Conservation (phyloP, 2,329 filamentous ascomycete species). For the Claviceps sp. region DNA sequence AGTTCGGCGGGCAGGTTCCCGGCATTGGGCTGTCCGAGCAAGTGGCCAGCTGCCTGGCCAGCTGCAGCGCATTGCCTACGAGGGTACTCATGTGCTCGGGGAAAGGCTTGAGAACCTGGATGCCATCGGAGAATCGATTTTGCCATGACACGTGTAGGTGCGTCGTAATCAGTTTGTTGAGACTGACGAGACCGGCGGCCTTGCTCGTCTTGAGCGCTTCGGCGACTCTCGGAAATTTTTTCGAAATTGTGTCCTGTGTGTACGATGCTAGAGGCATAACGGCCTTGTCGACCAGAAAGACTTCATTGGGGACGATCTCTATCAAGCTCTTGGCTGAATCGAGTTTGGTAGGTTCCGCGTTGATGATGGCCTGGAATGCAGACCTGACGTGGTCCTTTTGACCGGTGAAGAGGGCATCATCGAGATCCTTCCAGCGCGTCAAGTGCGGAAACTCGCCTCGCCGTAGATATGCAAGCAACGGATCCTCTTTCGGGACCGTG, state of each 20-base stretch:
- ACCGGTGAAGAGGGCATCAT: conserved; percentile 61
- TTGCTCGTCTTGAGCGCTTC: conserved; percentile 44
- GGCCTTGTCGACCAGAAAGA: conserved; percentile 51
- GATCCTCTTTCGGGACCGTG: conserved; percentile 65
- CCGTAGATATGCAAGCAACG: conserved; percentile 58
- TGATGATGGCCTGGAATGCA: conserved; percentile 46
- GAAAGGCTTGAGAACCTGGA: conserved; percentile 69
- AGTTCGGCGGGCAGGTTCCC: conserved; percentile 72
- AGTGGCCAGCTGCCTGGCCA: conserved; percentile 61
- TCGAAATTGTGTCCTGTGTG: conserved; percentile 44
- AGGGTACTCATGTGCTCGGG: conserved; percentile 62
- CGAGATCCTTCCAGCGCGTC: conserved; percentile 60
- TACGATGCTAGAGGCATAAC: conserved; percentile 68
- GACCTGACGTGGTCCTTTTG: conserved; percentile 48
- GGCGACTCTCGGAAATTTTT: conserved; percentile 53
- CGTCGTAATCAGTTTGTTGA: conserved; percentile 66
- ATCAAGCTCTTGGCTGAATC: conserved; percentile 49
- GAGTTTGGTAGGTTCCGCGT: conserved; percentile 31
- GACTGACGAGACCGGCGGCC: conserved; percentile 46
- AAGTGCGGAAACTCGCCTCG: conserved; percentile 61
- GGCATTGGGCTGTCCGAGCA: conserved; percentile 65
- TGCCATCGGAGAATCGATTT: conserved; percentile 59
- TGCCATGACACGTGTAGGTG: conserved; percentile 84
- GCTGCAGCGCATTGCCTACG: conserved; percentile 52
- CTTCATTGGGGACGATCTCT: conserved; percentile 42